Evolutionary conservation across 495 filamentous ascomycete genomes (phyloP).

Genomic region (Niebla homalea): DNA sequence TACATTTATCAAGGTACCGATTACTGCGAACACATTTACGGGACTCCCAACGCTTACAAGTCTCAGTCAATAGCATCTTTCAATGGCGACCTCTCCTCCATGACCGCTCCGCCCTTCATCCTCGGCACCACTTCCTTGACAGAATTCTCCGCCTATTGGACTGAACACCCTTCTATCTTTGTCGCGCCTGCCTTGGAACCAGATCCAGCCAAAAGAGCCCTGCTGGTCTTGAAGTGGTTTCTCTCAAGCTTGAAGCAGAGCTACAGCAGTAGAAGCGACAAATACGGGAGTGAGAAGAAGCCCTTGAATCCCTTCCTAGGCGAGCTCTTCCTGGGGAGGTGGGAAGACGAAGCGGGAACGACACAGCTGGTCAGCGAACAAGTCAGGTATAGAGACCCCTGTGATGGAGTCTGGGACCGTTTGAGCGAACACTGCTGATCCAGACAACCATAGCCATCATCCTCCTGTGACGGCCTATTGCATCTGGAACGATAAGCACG

Average conservation of each 20-base stretch:
- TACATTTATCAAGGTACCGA: conserved; percentile 38
- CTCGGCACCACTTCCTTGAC: conserved; percentile 80
- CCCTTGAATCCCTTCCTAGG: conserved; percentile 85
- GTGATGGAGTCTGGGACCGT: neutral
- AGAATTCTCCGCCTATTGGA: conserved; percentile 96
- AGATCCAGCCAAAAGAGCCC: conserved; percentile 69
- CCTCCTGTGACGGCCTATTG: conserved; percentile 94
- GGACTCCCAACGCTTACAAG: conserved; percentile 1
- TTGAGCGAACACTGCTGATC: neutral
- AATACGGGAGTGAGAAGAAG: conserved; percentile 92
- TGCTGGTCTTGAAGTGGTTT: conserved; percentile 94
- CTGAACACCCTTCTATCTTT: conserved; percentile 80
- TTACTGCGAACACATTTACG: neutral
- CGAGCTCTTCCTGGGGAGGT: conserved; percentile 80
- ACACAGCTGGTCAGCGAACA: conserved; percentile 66
- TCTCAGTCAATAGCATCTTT: conserved; percentile 83
- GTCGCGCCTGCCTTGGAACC: conserved; percentile 70
- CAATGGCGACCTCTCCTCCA: conserved; percentile 84
- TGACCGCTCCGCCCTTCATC: conserved; percentile 94
- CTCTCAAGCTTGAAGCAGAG: conserved; percentile 89
- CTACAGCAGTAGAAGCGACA: conserved; percentile 82
- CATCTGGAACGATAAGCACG: conserved; percentile 73
- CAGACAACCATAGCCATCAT: conserved; percentile 53
- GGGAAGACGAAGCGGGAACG: conserved; percentile 63
- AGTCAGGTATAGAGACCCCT: conserved; percentile 46